Evolutionary conservation across 2,329 filamentous ascomycete species (phyloP).

Genomic region (Trichoderma oligosporum): DNA sequence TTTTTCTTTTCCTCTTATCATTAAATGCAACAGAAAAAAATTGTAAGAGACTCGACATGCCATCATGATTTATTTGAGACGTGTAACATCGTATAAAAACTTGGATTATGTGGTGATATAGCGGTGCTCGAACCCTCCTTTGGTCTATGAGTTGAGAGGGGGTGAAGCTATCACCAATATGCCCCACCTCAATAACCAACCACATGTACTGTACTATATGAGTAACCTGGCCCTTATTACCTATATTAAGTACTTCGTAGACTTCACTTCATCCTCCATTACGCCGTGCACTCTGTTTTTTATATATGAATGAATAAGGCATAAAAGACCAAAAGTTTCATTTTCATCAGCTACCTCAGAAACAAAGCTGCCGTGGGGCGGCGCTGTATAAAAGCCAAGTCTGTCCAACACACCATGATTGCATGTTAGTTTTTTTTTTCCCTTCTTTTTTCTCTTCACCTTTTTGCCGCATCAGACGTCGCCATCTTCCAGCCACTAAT

Average conservation of each 20-base stretch:
- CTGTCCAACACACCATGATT: constrained; percentile 12
- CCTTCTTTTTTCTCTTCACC: neutral
- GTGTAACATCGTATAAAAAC: neutral
- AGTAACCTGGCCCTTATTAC: too few relatives aligned
- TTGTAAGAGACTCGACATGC: neutral
- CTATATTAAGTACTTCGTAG: too few relatives aligned
- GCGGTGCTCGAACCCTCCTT: neutral
- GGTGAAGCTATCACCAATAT: constrained; percentile 12
- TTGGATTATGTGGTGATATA: neutral
- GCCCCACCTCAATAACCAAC: too few relatives aligned
- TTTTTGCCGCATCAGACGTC: constrained; percentile 2
- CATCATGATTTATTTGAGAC: neutral
- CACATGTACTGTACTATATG: too few relatives aligned
- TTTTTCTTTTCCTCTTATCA: neutral
- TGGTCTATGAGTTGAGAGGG: neutral
- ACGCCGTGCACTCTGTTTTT: too few relatives aligned
- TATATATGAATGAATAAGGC: neutral
- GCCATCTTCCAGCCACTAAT: constrained; percentile 3
- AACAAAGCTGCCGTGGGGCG: constrained; percentile 47
- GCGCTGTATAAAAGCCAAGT: constrained; percentile 37
- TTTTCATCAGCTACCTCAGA: constrained; percentile 22
- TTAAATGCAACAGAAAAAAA: neutral
- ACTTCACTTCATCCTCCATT: too few relatives aligned
- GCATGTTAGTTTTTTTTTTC: neutral
- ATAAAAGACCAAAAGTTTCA: neutral